Percentiles rank a stretch among this genome's conserved stretches.
Evolutionary conservation across 306 rosid genomes (phyloP).

Genomic region (Carpinus viminea): DNA sequence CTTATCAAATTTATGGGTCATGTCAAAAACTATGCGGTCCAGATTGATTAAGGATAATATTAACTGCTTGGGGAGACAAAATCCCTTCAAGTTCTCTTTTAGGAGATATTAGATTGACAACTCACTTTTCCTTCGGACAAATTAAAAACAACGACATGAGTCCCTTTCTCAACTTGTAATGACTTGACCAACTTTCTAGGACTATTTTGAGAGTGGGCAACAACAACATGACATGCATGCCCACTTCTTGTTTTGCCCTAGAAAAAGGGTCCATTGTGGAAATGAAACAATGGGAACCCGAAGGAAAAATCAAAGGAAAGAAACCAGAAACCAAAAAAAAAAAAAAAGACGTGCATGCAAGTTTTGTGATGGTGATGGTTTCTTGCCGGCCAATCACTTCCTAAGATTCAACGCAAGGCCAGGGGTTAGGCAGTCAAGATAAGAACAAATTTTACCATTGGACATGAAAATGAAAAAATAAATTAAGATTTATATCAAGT

Average conservation of each 20-base stretch:
- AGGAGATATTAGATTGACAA: slow-evolving; percentile 1
- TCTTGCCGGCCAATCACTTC: not conserved
- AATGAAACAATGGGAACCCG: not conserved
- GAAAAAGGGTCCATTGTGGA: not conserved
- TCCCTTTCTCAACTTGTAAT: slow-evolving; percentile 32
- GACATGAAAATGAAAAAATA: too few species aligned
- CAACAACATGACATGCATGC: not conserved
- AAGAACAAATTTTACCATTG: too few species aligned
- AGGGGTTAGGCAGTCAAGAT: too few species aligned
- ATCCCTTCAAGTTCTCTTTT: not conserved
- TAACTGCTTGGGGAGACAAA: slow-evolving; percentile 8
- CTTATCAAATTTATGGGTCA: too few species aligned
- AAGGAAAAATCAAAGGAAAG: not conserved
- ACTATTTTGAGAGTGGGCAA: not conserved
- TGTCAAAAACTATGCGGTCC: too few species aligned
- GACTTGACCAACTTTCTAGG: not conserved
- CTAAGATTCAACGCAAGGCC: not conserved
- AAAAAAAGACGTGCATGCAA: not conserved
- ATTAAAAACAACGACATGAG: slow-evolving; percentile 22
- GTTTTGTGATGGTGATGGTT: not conserved
- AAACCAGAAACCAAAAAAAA: not conserved
- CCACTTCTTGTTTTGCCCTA: not conserved
- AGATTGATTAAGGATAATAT: not conserved
- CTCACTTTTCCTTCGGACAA: slow-evolving; percentile 7
- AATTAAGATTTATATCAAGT: too few species aligned